Evolutionary conservation across 768 basidiomycete species (phyloP).

Genomic region (Rhodotorula kratochvilovae): DNA sequence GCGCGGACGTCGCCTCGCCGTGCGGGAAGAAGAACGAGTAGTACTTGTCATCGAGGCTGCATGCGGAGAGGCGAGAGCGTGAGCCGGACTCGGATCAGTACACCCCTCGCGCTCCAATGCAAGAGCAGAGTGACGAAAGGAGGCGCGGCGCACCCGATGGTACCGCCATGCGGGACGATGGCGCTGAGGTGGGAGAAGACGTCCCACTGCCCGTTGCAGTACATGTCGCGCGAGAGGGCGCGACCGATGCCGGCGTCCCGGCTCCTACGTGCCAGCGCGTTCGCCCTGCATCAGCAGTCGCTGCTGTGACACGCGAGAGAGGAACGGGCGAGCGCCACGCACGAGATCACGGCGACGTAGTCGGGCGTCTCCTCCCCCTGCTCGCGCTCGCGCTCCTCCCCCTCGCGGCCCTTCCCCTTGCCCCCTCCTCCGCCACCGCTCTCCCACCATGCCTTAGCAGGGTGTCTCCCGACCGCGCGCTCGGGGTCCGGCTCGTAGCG

Average conservation of each 20-base stretch:
- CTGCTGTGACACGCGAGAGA: neutral
- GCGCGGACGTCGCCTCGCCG: constrained; percentile 17
- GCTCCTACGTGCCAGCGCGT: neutral
- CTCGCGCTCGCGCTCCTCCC: neutral
- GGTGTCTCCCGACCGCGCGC: neutral
- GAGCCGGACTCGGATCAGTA: too few relatives aligned
- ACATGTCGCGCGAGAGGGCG: constrained; percentile 24
- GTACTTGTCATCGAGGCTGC: constrained; percentile 32
- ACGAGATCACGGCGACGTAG: constrained; percentile 21
- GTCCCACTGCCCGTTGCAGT: constrained; percentile 32
- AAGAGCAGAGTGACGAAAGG: too few relatives aligned
- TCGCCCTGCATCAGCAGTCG: too few relatives aligned
- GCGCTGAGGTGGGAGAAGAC: constrained; percentile 20
- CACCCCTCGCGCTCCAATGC: too few relatives aligned
- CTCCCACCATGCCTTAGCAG: constrained; percentile 6
- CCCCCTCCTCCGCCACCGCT: neutral
- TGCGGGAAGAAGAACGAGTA: constrained; percentile 36
- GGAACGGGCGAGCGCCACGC: neutral
- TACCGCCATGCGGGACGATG: constrained; percentile 28
- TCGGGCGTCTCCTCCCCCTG: neutral
- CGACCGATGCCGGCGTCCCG: constrained; percentile 16
- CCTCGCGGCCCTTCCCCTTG: neutral
- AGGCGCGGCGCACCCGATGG: constrained; percentile 19
- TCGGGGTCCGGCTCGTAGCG: constrained; percentile 1
- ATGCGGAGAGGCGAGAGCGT: too few relatives aligned